A percentile compares a stretch with the other conserved stretches of the same genome.
Conservation (phyloP, 2,329 filamentous ascomycete genomes). For the Calonectria montana region DNA sequence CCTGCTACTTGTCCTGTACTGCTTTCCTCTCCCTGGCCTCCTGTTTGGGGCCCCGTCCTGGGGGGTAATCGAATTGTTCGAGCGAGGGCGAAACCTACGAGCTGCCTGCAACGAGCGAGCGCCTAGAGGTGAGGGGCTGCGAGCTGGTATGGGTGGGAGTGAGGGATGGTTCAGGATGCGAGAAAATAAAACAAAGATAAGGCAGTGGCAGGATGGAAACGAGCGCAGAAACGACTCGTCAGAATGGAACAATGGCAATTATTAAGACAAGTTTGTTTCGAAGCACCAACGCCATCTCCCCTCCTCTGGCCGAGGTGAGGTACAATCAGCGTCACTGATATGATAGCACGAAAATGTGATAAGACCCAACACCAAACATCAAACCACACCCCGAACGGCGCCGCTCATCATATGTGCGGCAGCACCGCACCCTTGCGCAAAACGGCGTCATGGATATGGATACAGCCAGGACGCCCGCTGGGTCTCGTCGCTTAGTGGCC, state of each 20-base stretch:
- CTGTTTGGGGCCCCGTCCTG: neutral
- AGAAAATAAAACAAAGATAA: constrained; percentile 1
- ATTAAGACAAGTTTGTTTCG: constrained; percentile 20
- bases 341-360: constrained; percentile 27
- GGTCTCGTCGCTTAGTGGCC: neutral
- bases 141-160: neutral
- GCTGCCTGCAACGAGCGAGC: neutral
- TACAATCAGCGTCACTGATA: constrained; percentile 27
- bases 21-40: neutral
- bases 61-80: neutral
- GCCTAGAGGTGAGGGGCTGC: neutral
- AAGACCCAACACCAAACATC: constrained; percentile 16
- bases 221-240: neutral
- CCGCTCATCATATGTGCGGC: constrained; percentile 1
- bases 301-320: constrained; percentile 17
- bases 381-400: neutral
- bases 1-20: neutral
- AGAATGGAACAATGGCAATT: constrained; percentile 16
- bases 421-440: neutral
- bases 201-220: constrained; percentile 1
- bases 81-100: neutral
- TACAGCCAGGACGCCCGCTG: neutral
- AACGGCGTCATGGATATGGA: constrained; percentile 7
- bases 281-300: constrained; percentile 14
- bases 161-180: neutral